Percentiles rank a stretch among this genome's conserved stretches.
Conservation (phyloP, 352 stramenopile genomes). For the Phytophthora pisi region DNA sequence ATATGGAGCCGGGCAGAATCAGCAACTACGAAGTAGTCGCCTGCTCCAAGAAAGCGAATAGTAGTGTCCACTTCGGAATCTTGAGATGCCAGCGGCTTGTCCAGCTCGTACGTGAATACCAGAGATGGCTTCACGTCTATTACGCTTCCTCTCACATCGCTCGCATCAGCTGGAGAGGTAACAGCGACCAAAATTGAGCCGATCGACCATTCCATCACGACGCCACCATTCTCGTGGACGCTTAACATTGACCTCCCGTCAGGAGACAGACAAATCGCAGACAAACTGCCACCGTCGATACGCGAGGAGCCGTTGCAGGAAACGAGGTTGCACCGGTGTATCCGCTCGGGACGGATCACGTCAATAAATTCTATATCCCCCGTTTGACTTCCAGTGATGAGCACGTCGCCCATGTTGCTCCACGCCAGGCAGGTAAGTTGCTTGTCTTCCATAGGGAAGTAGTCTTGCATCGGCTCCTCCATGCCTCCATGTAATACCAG, state of each 20-base stretch:
- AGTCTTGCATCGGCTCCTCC: conserved; percentile 44
- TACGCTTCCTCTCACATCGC: conserved; percentile 38
- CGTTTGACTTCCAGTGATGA: conserved; percentile 32
- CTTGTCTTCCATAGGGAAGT: conserved; percentile 40
- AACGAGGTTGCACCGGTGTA: conserved; percentile 40
- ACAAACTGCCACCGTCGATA: conserved; percentile 18
- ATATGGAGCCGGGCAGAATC: conserved; percentile 35
- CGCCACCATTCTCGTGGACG: conserved; percentile 24
- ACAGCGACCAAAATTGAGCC: conserved; percentile 32
- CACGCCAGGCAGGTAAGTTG: conserved; percentile 45
- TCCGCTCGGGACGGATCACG: conserved; percentile 31
- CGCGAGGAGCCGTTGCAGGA: conserved; percentile 13
- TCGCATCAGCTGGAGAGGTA: conserved; percentile 15
- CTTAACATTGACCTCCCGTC: conserved; percentile 41
- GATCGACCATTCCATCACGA: conserved; percentile 47
- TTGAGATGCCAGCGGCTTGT: conserved; percentile 9
- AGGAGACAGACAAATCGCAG: conserved; percentile 42
- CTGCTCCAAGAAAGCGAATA: conserved; percentile 41
- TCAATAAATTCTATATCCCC: conserved; percentile 47
- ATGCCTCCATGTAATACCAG: conserved; percentile 42
- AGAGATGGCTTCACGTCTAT: conserved; percentile 35
- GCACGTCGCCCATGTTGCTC: conserved; percentile 32
- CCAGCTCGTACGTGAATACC: conserved; percentile 37
- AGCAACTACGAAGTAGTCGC: conserved; percentile 46
- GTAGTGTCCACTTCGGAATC: conserved; percentile 23